Conservation (phyloP, 139 green algal genomes). For the Volvox africanus region DNA sequence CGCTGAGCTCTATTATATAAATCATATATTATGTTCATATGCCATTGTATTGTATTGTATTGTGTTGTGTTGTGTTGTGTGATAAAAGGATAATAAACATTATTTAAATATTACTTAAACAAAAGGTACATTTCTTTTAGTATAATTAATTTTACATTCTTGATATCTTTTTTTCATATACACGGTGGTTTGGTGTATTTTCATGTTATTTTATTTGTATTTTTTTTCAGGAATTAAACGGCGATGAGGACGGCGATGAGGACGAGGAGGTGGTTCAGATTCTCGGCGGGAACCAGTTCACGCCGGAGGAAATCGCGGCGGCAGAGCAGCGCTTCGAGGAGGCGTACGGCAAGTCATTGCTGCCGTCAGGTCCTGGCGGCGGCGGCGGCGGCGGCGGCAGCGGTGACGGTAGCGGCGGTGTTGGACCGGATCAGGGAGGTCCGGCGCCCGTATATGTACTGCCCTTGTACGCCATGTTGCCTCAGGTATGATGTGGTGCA, state of each 20-base stretch:
- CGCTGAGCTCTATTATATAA: too few species aligned
- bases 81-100: too few species aligned
- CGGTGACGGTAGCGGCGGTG: not conserved
- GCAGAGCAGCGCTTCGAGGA: conserved; percentile 78
- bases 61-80: too few species aligned
- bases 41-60: too few species aligned
- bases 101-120: too few species aligned
- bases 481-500: conserved; percentile 40
- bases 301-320: conserved; percentile 78
- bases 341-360: conserved; percentile 48
- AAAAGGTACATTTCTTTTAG: too few species aligned
- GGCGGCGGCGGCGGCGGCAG: not conserved
- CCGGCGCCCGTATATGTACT: conserved; percentile 84
- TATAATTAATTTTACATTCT: too few species aligned
- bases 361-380: not conserved
- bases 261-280: conserved; percentile 72
- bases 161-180: too few species aligned
- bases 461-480: conserved; percentile 96
- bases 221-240: conserved; percentile 31
- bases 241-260: conserved; percentile 61
- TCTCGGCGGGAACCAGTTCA: conserved; percentile 81
- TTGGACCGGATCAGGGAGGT: not conserved
- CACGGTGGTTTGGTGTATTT: too few species aligned
- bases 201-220: too few species aligned
- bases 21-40: too few species aligned